Evolutionary conservation across 2,329 filamentous ascomycete species (phyloP).

Genomic region (Aspergillus aculeatinus): DNA sequence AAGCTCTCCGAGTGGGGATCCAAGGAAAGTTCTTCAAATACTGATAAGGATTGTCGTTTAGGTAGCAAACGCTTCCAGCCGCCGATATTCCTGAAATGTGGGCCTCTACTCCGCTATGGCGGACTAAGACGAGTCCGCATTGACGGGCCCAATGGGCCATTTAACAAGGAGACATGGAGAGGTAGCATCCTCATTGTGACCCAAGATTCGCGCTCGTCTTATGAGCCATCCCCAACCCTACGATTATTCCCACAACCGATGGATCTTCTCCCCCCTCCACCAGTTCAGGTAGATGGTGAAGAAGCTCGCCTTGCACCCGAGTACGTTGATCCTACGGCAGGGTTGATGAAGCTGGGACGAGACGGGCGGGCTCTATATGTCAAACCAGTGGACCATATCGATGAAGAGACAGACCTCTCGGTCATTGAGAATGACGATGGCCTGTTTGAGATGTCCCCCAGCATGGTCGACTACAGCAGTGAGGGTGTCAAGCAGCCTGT

Average conservation of each 20-base stretch:
- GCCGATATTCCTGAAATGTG: constrained; percentile 80
- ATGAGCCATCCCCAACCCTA: constrained; percentile 73
- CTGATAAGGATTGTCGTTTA: constrained; percentile 13
- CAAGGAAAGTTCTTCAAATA: not conserved
- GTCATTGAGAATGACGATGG: constrained; percentile 76
- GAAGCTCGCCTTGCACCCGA: constrained; percentile 64
- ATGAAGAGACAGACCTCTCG: constrained; percentile 76
- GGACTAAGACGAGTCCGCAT: constrained; percentile 65
- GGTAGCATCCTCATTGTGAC: constrained; percentile 97
- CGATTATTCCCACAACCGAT: constrained; percentile 85
- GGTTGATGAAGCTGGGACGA: constrained; percentile 79
- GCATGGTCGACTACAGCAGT: constrained; percentile 43
- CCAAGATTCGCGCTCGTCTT: constrained; percentile 76
- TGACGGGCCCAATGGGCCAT: constrained; percentile 33
- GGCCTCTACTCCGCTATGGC: constrained; percentile 84
- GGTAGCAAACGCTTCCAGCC: constrained; percentile 72
- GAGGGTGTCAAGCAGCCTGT: constrained; percentile 41
- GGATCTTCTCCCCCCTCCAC: constrained; percentile 76
- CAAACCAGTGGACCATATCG: constrained; percentile 80
- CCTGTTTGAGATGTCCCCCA: constrained; percentile 69
- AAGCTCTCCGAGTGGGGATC: constrained; percentile 12
- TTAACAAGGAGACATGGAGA: constrained; percentile 80
- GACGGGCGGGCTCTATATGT: constrained; percentile 86
- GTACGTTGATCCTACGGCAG: constrained; percentile 85
- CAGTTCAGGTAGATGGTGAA: constrained; percentile 64